Base-by-base conservation (phyloP, 2,329 filamentous ascomycete genomes). In the Karstenula rhodostoma region DNA sequence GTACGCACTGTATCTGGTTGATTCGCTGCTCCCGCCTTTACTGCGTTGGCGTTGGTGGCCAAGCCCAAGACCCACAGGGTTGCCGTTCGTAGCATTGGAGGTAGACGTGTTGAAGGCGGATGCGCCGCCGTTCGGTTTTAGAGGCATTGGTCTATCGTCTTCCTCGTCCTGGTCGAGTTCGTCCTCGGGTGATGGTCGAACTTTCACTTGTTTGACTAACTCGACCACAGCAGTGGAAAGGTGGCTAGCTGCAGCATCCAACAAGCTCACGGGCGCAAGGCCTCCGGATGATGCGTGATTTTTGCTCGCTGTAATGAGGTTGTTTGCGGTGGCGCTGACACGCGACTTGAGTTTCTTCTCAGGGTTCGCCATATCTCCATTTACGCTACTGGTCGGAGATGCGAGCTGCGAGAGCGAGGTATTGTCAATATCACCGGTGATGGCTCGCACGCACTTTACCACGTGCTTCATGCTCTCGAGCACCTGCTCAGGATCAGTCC, bases 201-300 rank as follows among this genome's bases (percentile, higher is more conserved):
- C 92, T 79, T 96, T 97, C 71, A 93, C 93, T 5, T 87, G 82
- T 51, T 92, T 90, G 56, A 97, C 84, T 15, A 98, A 85, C 70
- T 97, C 94, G 22, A 99, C 89, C 25, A 98, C 85, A 2, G 94
- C 89, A 4, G 91, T 89, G 1, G 93, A 92, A 37, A 98, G 84
- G 78, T 99, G 93, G 25, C 92, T 95, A 8, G 94, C 93, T 2
- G 95, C 94, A 3, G 94, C 95, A 77, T 99, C 95, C 23, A 99
- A 83, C 3, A 99, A 81, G 6, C 93, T 96, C n/a, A 99, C 90
- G 0, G 95, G 95, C 1, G 93, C 94, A 33, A 99, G 86, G 32
- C 95, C 95, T 22, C 87, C 89, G 0, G 93, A 89, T 12, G 87
- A 86, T 35, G 91, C 90, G 77, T 95, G 97, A 73, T 97, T 97